Evolutionary conservation across 768 basidiomycete genomes (phyloP), one percentile per base, ranked within the genome.

Genomic region (Suillus cothurnatus): DNA sequence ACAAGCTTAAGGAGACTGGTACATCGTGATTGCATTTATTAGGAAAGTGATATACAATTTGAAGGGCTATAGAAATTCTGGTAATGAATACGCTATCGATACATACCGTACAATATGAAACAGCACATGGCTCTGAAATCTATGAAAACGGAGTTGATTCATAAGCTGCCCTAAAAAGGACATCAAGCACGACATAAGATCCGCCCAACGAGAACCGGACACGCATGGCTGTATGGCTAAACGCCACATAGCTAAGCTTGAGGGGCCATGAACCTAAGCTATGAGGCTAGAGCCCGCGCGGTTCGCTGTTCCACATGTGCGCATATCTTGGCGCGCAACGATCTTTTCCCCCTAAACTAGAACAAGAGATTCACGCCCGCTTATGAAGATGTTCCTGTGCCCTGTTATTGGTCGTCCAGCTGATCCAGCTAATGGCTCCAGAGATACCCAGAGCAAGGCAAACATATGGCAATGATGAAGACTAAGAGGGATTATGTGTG

Each of bases 371-470:
- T 41, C 19, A 9, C 26, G 17, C 26, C 38, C 19, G 26, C 23
- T 41, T 28, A 41, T 39, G 38, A 28, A 59, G 26, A 59, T 28
- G 11, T 12, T 3, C 38, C 26, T 19, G 6, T 59, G 19, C 38
- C 23, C 26, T 38, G 43, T 32, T 23, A 60, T n/a, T 53, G 34
- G 28, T 43, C 21, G 11, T 59, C 60, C 32, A 67, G 56, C 36
- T 63, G 55, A 41, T 69, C 68, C 73, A 76, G 61, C 71, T 67
- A 52, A 72, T 66, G 8, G 67, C 67, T 57, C 71, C 63, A 23
- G 73, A 74, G 26, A 74, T 41, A 53, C 67, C 65, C 21, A 76
- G 39, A 31, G 38, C 61, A 3, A 69, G 36, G 38, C 67, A 62
- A 31, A 66, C 2, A 21, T 62, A 68, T 66, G 65, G 45, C 23